Base-by-base conservation (phyloP, 2,329 filamentous ascomycete genomes). In the Arthroderma uncinatum region DNA sequence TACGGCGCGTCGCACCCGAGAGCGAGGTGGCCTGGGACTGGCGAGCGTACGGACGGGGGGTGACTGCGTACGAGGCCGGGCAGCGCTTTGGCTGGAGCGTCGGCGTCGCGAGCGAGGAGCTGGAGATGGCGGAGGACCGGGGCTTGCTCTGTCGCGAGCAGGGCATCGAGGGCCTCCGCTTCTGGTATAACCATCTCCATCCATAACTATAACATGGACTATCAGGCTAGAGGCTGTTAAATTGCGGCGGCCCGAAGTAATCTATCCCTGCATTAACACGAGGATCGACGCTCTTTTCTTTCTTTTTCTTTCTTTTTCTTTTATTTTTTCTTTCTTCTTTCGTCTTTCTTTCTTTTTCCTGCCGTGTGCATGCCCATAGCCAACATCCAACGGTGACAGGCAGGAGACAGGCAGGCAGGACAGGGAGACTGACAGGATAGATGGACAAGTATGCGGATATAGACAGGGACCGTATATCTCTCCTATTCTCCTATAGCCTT, bases 81-180 rank as follows among this genome's bases (percentile, higher is more conserved):
- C 88, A 94, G 70, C 79, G 83, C 53, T 98, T 98, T 71, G 89
- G 91, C 4, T 98, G 93, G 93, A 97, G 93, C 68, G 86, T 98
- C 6, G 93, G 93, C 7, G 92, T 98, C 21, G 93, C 93, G 1
- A 87, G 86, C 59, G 93, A 97, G 70, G 93, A 98, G 73, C 78
- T 98, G 10, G 88, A 96, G 68, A 96, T 98, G 92, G 91, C 91
- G 0, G 93, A 98, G 71, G 92, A 97, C 69, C 83, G 81, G 57
- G 93, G 93, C 0, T 82, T 84, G 2, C 70, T 98, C 19, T 97
- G 92, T 69, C 84, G 93, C 52, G 93, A 98, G 69, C 91, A 95
- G 65, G 86, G 89, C 3, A 82, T 97, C 12, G 91, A 96, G 69
- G 93, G 93, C 0, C 76, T 95, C 50, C 86, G 86, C 65, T 98